Evolutionary conservation across 1,284 basidiomycete species (phyloP), one percentile per base, ranked within the genome.

Genomic region (Sutorius eximius): DNA sequence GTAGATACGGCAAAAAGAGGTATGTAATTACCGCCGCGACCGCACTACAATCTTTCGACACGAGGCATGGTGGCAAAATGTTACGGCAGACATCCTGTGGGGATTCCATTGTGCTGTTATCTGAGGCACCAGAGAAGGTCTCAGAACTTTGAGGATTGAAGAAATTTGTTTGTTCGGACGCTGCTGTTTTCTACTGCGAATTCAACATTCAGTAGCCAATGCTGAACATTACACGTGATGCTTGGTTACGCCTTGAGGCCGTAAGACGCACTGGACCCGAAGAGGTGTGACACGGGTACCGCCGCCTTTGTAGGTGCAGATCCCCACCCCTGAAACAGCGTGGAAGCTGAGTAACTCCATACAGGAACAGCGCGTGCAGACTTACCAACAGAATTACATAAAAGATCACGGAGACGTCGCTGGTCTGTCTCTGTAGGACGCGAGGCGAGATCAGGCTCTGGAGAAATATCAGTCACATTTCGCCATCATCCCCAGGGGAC

Each of bases 271-370:
- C 20, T 15, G 22, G 41, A 43, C 16, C 24, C 18, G 10, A 34
- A 15, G 24, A 12, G 8, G 43, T 34, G 27, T 10, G 36, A 52
- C 33, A 53, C 20, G 46, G 41, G 58, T 34, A 27, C 42, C 15
- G 24, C 32, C 45, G 45, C 45, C 16, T 48, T 41, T 49, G 58
- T 46, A 6, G 29, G 47, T 49, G 53, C 36, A n/a, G 41, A 57
- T 52, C 41, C 40, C 29, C 18, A 29, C 29, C 16, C n/a, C 38
- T 20, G 34, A 36, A 30, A 46, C 16, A 10, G 46, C 13, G 18
- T 40, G 40, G 53, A 13, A 18, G 8, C 5, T 18, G 22, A 32
- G 18, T 32, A 56, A 13, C 9, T 22, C 41, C 30, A 33, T 29
- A 56, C 22, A 24, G 22, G 22, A 24, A 24, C 22, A 24, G 3